Conservation (phyloP, 106 monocot species). For the Triglochin maritima region DNA sequence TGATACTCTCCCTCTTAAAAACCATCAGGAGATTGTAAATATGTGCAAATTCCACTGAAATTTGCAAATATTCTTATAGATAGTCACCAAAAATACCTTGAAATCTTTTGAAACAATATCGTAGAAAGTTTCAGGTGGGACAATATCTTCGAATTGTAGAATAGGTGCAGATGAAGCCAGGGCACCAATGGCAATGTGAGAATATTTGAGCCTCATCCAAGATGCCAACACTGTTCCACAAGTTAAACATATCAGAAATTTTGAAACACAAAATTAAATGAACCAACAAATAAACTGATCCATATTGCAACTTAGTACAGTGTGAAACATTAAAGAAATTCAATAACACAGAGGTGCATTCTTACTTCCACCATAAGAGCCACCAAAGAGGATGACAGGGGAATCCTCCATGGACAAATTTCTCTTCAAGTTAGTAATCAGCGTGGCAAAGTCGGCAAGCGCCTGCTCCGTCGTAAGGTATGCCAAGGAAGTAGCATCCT, state of each 20-base stretch:
- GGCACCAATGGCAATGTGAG: constrained; percentile 86
- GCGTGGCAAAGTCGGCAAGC: constrained; percentile 63
- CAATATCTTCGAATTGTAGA: constrained; percentile 84
- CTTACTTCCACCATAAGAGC: constrained; percentile 93
- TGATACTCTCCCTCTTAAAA: constrained; percentile 71
- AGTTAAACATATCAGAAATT: neutral
- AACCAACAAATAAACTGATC: neutral
- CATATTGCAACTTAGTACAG: neutral
- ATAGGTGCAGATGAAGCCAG: constrained; percentile 95
- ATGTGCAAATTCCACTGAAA: neutral
- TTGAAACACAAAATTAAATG: neutral
- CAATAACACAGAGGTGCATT: neutral
- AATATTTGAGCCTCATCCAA: constrained; percentile 95
- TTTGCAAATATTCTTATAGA: neutral
- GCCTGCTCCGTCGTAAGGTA: constrained; percentile 88
- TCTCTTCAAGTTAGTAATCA: constrained; percentile 55
- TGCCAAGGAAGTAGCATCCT: constrained; percentile 48
- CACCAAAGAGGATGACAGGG: constrained; percentile 80
- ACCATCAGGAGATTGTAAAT: neutral
- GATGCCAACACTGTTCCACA: constrained; percentile 72
- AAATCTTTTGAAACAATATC: constrained; percentile 81
- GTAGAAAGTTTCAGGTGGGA: constrained; percentile 67
- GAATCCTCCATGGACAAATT: constrained; percentile 58
- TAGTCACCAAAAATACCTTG: constrained; percentile 27
- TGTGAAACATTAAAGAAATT: neutral